Evolutionary conservation across 2,329 filamentous ascomycete genomes (phyloP).

Genomic region (Arthrobotrys musiformis): DNA sequence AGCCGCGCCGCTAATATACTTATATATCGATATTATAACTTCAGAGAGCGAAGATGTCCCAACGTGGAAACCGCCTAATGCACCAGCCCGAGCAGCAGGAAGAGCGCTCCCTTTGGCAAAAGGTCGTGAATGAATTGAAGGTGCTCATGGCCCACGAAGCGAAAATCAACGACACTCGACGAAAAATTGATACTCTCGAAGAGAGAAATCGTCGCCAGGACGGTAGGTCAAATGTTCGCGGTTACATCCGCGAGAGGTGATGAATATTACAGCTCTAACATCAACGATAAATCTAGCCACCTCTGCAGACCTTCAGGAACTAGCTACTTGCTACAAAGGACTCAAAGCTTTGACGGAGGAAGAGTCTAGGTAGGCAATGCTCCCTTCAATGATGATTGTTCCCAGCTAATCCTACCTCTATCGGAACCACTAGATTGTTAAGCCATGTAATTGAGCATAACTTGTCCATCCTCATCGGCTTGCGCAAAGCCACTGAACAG

Average conservation of each 20-base stretch:
- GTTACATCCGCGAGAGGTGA: background rate
- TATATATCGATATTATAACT: no score
- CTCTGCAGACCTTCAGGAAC: conserved; percentile 43
- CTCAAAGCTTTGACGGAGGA: conserved; percentile 50
- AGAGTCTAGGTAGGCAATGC: conserved; percentile 39
- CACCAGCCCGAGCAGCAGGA: conserved; percentile 59
- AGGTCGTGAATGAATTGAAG: conserved; percentile 59
- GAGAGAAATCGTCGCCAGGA: conserved; percentile 44
- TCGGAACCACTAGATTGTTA: conserved; percentile 18
- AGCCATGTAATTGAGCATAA: conserved; percentile 55
- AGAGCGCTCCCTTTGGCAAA: conserved; percentile 59
- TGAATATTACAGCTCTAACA: background rate
- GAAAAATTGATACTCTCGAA: conserved; percentile 53
- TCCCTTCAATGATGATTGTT: no score
- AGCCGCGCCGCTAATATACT: background rate
- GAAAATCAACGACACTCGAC: conserved; percentile 46
- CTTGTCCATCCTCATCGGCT: conserved; percentile 47
- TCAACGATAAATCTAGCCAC: background rate
- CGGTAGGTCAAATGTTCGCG: conserved; percentile 11
- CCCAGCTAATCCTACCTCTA: background rate
- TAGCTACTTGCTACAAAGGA: conserved; percentile 53
- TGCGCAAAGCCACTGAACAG: conserved; percentile 51
- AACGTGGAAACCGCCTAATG: conserved; percentile 55
- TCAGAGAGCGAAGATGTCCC: conserved; percentile 33
- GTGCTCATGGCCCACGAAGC: conserved; percentile 56